Conservation (phyloP, 768 basidiomycete genomes). For the Mycena metata region DNA sequence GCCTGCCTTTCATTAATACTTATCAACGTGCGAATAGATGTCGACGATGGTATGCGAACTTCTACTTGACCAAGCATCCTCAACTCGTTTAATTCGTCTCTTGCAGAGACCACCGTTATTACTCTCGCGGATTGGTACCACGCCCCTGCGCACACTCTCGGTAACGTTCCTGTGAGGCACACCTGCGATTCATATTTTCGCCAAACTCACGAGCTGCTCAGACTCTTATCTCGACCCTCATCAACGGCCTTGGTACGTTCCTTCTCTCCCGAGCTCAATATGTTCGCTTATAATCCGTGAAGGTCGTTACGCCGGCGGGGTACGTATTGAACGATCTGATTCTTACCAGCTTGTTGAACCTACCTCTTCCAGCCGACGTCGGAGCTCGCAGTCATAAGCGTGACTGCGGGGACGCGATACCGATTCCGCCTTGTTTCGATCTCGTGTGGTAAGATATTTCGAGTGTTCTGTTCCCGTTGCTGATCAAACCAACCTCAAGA, state of each 20-base stretch:
- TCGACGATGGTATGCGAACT: conserved; percentile 25
- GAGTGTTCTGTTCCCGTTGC: conserved; percentile 42
- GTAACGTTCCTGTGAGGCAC: background rate
- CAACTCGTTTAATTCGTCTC: background rate
- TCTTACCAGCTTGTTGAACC: too few species aligned
- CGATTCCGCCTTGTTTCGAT: conserved; percentile 67
- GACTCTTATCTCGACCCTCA: conserved; percentile 21
- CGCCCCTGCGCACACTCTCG: background rate
- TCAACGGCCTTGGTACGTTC: conserved; percentile 5
- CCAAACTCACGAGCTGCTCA: background rate
- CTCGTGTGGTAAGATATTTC: conserved; percentile 58
- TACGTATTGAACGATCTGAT: background rate
- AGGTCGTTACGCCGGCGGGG: conserved; percentile 17
- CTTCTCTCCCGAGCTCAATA: background rate
- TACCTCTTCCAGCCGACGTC: conserved; percentile 47
- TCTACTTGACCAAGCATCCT: background rate
- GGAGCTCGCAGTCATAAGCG: conserved; percentile 60
- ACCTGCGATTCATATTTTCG: too few species aligned
- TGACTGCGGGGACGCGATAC: conserved; percentile 58
- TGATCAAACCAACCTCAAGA: conserved; percentile 36
- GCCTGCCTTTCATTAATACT: conserved; percentile 30
- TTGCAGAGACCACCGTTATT: conserved; percentile 39
- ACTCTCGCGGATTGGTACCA: conserved; percentile 50
- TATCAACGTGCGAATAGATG: conserved; percentile 44
- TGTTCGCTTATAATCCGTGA: too few species aligned